These are phyloP conservation scores for Apostasia ramifera DNA, from an alignment of 106 monocot genomes.

Conservation along the genomic window DNA sequence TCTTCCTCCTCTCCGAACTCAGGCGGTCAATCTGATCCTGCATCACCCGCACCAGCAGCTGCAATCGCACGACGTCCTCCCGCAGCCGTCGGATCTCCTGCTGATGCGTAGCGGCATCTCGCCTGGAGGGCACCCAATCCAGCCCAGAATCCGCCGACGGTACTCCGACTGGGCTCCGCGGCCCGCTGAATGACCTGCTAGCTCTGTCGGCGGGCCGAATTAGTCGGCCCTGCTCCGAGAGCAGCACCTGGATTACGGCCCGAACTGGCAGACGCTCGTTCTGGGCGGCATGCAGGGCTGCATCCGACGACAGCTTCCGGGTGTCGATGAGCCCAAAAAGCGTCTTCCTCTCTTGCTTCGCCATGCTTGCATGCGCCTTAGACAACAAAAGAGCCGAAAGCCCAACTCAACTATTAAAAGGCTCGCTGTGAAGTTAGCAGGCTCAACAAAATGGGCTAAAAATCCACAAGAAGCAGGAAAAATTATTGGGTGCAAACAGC, in stretches of 20 bases:
- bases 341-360: background rate
- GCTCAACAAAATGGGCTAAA: too few species aligned
- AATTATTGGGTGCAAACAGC: too few species aligned
- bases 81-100: background rate
- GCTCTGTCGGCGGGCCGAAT: background rate
- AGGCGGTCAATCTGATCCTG: background rate
- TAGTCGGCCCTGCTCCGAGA: background rate
- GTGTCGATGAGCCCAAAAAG: background rate
- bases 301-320: background rate
- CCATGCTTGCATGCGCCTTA: background rate
- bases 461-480: too few species aligned
- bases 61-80: background rate
- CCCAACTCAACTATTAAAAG: too few species aligned
- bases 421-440: too few species aligned
- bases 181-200: slow-evolving; percentile 1
- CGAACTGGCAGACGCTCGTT: background rate
- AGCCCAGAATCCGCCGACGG: background rate
- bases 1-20: background rate
- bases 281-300: background rate
- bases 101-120: background rate
- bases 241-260: background rate
- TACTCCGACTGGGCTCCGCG: background rate
- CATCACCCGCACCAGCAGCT: background rate
- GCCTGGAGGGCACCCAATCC: background rate
- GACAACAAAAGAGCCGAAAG: too few species aligned